Evolutionary conservation across 306 rosid species (phyloP).

Genomic region (Dryas alaskensis): DNA sequence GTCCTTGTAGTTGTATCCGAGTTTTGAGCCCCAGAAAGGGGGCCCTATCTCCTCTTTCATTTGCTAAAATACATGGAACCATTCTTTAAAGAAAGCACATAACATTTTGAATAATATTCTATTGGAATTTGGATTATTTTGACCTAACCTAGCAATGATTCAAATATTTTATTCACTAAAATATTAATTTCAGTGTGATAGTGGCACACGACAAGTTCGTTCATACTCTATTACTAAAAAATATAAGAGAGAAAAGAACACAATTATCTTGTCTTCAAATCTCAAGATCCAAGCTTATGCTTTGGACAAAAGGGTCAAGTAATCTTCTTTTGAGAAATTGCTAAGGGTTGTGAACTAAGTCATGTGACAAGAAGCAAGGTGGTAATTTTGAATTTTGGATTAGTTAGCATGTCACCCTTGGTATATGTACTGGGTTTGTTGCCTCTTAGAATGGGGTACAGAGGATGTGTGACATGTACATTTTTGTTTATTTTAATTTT

Average conservation of each 20-base stretch:
- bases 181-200: not conserved
- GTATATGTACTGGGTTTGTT: no score
- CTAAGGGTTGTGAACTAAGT: not conserved
- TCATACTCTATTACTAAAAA: conserved; percentile 14
- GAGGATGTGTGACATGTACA: no score
- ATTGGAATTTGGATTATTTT: conserved; percentile 40
- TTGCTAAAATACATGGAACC: conserved; percentile 24
- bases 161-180: conserved; percentile 18
- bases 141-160: conserved; percentile 34
- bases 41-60: not conserved
- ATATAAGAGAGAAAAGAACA: conserved; percentile 16
- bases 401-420: no score
- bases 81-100: conserved; percentile 15
- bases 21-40: conserved; percentile 13
- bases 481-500: no score
- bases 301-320: conserved; percentile 10
- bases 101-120: conserved; percentile 7
- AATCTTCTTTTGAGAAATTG: not conserved
- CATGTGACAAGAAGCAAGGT: not conserved
- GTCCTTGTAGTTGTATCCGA: not conserved
- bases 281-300: conserved; percentile 37
- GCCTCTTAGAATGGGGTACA: no score
- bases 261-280: conserved; percentile 23
- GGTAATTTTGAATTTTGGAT: not conserved
- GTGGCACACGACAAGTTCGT: conserved; percentile 37